These are phyloP conservation scores for Mallotus japonicus DNA, from an alignment of 441 rosid genomes.

Conservation along the genomic window DNA sequence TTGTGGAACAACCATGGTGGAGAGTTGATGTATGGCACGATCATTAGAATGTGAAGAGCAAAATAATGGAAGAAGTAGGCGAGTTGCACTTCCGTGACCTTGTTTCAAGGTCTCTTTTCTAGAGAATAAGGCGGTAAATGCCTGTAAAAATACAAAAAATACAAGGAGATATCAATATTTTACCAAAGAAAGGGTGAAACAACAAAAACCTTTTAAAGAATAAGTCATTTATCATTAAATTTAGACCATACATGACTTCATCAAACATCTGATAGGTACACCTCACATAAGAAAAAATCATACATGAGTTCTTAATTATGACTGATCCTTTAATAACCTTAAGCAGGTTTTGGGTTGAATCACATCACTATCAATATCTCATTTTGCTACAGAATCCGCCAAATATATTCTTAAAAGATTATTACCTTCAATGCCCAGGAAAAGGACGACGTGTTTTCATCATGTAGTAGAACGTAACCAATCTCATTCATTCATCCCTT, in stretches of 20 bases:
- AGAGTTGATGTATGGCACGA: constrained; percentile 35
- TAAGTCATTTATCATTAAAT: no score
- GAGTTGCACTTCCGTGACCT: constrained; percentile 25
- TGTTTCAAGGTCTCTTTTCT: constrained; percentile 29
- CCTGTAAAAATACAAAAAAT: constrained; percentile 34
- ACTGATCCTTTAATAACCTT: not conserved
- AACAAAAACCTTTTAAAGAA: not conserved
- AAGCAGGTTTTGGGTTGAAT: not conserved
- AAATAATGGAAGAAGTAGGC: constrained; percentile 29
- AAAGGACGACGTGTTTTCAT: constrained; percentile 57
- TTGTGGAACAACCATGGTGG: not conserved
- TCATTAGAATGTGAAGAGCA: constrained; percentile 5
- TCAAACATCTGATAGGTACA: not conserved
- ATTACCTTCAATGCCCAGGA: no score
- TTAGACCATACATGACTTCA: not conserved
- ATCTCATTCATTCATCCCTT: not conserved
- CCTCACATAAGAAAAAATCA: not conserved
- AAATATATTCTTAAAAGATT: constrained; percentile 14
- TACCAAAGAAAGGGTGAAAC: not conserved
- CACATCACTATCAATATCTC: no score
- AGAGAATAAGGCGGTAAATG: constrained; percentile 31
- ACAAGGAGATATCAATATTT: not conserved
- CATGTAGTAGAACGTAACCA: constrained; percentile 42
- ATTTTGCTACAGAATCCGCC: not conserved
- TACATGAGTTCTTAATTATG: not conserved